Evolutionary conservation across 1,139 yeast species (phyloP).

Genomic region (Pneumocystis murina): DNA sequence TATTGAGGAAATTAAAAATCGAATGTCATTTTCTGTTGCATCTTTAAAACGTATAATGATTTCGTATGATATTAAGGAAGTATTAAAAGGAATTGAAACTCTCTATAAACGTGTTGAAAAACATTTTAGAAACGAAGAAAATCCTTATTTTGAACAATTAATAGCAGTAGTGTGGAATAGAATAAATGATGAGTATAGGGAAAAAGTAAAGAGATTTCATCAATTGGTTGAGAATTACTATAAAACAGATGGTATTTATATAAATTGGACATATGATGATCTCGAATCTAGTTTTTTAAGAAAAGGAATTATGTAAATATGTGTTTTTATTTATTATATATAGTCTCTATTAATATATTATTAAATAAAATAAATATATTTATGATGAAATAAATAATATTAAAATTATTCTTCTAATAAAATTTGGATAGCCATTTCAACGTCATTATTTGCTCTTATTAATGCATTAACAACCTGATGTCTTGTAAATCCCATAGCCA

Average conservation of each 20-base stretch:
- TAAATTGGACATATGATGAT: background rate
- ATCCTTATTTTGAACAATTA: constrained; percentile 4
- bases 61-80: constrained; percentile 44
- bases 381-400: background rate
- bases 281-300: background rate
- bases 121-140: constrained; percentile 36
- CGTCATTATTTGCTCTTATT: background rate
- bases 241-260: background rate
- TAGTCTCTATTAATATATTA: background rate
- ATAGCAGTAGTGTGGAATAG: background rate
- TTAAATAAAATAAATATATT: background rate
- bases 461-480: background rate
- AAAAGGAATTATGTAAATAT: background rate
- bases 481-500: background rate
- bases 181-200: background rate
- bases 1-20: constrained; percentile 36
- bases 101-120: constrained; percentile 43
- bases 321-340: background rate
- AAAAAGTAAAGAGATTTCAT: background rate
- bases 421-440: background rate
- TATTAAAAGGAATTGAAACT: constrained; percentile 40
- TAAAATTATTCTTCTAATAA: background rate
- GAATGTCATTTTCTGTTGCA: constrained; percentile 49
- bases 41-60: constrained; percentile 42
- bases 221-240: background rate